Evolutionary conservation across 176 grass and related monocot species (phyloP).

Genomic region (Alloteropsis semialata): DNA sequence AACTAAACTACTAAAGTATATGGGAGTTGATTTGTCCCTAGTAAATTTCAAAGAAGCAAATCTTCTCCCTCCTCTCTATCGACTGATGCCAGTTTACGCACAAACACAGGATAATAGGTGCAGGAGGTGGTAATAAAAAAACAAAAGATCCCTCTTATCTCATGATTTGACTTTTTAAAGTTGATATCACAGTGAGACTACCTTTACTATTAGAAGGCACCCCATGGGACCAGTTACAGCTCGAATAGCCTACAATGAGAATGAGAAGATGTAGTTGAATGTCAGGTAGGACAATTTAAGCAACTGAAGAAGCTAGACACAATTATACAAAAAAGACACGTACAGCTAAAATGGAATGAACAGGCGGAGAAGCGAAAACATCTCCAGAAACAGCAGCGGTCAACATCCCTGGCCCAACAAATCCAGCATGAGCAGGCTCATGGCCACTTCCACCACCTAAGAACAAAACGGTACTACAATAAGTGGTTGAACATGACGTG

Average conservation of each 20-base stretch:
- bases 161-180: constrained; percentile 20
- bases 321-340: constrained; percentile 35
- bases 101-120: neutral
- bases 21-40: neutral
- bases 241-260: constrained; percentile 86
- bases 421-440: constrained; percentile 96
- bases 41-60: neutral
- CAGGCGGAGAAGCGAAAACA: constrained; percentile 88
- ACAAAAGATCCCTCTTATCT: neutral
- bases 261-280: constrained; percentile 24
- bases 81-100: neutral
- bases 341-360: constrained; percentile 95
- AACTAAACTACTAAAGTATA: neutral
- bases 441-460: constrained; percentile 97
- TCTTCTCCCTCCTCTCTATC: neutral
- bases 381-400: constrained; percentile 96
- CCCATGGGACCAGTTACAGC: constrained; percentile 96
- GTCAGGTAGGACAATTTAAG: constrained; percentile 21
- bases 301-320: neutral
- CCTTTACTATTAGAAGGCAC: constrained; percentile 98
- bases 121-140: neutral
- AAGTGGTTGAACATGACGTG: neutral
- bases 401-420: constrained; percentile 98
- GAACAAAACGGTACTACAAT: constrained; percentile 27
- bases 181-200: constrained; percentile 24